These are phyloP conservation scores for Daedalea quercina DNA, from an alignment of 768 basidiomycete species.

Conservation along the genomic window DNA sequence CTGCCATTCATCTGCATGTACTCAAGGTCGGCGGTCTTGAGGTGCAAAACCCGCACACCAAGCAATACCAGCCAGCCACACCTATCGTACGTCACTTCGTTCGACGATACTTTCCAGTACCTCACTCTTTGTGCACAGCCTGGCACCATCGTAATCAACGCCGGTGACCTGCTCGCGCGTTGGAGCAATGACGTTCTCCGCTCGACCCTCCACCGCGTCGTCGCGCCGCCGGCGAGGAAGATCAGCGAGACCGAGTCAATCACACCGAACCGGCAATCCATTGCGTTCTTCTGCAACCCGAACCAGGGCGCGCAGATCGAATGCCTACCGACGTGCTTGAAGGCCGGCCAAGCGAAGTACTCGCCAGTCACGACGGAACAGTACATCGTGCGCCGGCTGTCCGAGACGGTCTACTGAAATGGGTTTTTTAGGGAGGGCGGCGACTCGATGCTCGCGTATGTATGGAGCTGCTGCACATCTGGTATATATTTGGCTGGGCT, in stretches of 20 bases:
- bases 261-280: conserved; percentile 66
- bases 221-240: conserved; percentile 54
- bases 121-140: conserved; percentile 38
- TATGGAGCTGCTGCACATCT: too few species aligned
- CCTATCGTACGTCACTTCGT: conserved; percentile 53
- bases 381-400: conserved; percentile 68
- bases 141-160: conserved; percentile 77
- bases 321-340: conserved; percentile 59
- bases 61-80: conserved; percentile 59
- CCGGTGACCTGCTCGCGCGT: conserved; percentile 72
- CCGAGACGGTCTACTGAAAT: conserved; percentile 15
- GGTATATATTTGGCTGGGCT: too few species aligned
- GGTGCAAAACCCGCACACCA: conserved; percentile 75
- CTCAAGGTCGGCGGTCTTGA: conserved; percentile 73
- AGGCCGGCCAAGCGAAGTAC: conserved; percentile 57
- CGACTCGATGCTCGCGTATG: neutral
- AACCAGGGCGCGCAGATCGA: conserved; percentile 62
- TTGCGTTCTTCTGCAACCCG: conserved; percentile 86
- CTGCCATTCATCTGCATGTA: conserved; percentile 2
- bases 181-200: conserved; percentile 81
- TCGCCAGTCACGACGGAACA: conserved; percentile 64
- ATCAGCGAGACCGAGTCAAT: conserved; percentile 43
- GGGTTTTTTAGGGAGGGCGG: neutral
- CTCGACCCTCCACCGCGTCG: conserved; percentile 80
- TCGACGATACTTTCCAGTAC: neutral